phyloP scores from a whole-genome alignment of 2,329 filamentous ascomycete genomes.

The Fusarium pseudocircinatum region DNA sequence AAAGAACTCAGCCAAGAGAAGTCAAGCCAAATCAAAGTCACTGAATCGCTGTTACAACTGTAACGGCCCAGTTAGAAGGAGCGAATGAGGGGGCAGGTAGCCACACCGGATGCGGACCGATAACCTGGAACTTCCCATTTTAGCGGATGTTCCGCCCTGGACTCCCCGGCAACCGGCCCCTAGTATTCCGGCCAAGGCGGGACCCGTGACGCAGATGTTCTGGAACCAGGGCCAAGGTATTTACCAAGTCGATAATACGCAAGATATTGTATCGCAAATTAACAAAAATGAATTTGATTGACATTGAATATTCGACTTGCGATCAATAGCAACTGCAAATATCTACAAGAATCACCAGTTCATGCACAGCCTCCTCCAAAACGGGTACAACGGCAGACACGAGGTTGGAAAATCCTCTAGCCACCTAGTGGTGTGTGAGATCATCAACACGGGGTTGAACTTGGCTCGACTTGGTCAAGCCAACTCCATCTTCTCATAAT shows the following conservation, averaged over 20 bases:
- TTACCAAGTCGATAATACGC: background rate
- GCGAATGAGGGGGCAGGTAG: conserved; percentile 30
- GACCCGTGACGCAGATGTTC: conserved; percentile 32
- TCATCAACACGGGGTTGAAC: conserved; percentile 25
- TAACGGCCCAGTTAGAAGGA: conserved; percentile 35
- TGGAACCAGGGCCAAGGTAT: conserved; percentile 1
- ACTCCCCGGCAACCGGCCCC: conserved; percentile 32
- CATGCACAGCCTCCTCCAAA: conserved; percentile 26
- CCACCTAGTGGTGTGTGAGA: conserved; percentile 25
- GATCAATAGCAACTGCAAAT: background rate
- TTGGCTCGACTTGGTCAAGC: background rate
- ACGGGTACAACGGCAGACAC: conserved; percentile 26
- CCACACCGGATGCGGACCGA: conserved; percentile 41
- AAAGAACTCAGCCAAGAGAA: background rate
- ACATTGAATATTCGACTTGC: background rate
- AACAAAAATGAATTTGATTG: background rate
- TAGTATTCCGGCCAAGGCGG: conserved; percentile 17
- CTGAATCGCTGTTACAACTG: conserved; percentile 39
- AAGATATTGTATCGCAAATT: background rate
- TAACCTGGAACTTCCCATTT: conserved; percentile 31
- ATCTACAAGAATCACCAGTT: background rate
- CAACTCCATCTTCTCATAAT: conserved; percentile 1
- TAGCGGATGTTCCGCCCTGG: conserved; percentile 36
- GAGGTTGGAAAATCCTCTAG: conserved; percentile 23
- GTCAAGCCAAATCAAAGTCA: background rate